Base-by-base conservation (phyloP, 192 early-diverging fungal genomes). In the Coemansia guatemalensis region DNA sequence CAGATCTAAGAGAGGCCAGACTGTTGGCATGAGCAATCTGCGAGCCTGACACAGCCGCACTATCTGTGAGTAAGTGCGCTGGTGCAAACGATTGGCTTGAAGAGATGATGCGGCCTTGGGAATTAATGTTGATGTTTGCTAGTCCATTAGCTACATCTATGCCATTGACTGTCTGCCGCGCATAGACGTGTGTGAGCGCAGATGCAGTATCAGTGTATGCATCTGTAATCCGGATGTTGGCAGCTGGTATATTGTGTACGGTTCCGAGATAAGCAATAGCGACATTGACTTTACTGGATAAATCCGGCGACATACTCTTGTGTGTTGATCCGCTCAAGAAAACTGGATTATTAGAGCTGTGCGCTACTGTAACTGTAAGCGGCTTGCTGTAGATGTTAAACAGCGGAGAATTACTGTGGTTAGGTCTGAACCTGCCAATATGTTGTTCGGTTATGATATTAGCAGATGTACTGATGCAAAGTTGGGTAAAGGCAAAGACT, bases 171-270 rank as follows among this genome's bases (percentile, higher is more conserved):
- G 81, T 59, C 65, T 97, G 95, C 48, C 88, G 87, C 12, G 92
- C 64, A 68, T 95, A 90, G 11, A 95, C 88, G 68, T 95, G 93
- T n/a, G 92, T 89, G 6, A 95, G 74, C 21, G 86, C 87, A n/a
- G 85, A 88, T 64, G 86, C 85, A 8, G 85, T 74, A 11, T 90
- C 89, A 17, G 71, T 81, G 73, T 93, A 91, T 11, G 85, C 70
- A 71, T 86, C 85, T 53, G 89, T 85, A 57, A 93, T 85, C 18
- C 81, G 61, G 56, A 84, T 33, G 0, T 53, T 51, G 8, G 29
- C 55, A 2, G 63, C 27, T 1, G 20, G 14, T n/a, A 75, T 75
- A 0, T 48, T 53, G 60, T 69, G 67, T 8, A 22, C 39, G 11
- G 41, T 30, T 5, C 26, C 25, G 20, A 74, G 62, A 27, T 68